Evolutionary conservation across 1,284 basidiomycete genomes (phyloP).

Genomic region (Rhodotorula sp.): DNA sequence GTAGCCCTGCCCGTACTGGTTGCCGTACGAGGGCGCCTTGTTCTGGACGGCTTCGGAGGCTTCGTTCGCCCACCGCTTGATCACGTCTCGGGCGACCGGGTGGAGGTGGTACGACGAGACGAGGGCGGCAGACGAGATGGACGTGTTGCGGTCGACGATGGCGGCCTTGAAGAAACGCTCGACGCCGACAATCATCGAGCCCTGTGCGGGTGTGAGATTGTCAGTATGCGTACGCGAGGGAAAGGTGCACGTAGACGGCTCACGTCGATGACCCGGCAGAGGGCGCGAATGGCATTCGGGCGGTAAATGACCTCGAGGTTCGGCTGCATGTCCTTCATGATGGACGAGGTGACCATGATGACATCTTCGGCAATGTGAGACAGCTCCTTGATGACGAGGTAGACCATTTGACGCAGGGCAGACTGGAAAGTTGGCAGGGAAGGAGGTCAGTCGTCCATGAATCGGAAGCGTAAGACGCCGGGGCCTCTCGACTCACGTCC

Average conservation of each 20-base stretch:
- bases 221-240: too few species aligned
- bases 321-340: constrained; percentile 99
- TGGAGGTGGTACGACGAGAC: constrained; percentile 96
- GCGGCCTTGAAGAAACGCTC: constrained; percentile 99
- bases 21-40: constrained; percentile 65
- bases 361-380: constrained; percentile 96
- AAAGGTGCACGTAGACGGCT: constrained; percentile 50
- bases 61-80: constrained; percentile 98
- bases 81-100: constrained; percentile 88
- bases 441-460: too few species aligned
- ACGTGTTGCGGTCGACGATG: constrained; percentile 94
- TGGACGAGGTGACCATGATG: constrained; percentile 99
- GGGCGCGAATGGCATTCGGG: constrained; percentile 93
- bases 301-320: constrained; percentile 98
- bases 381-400: constrained; percentile 97
- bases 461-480: too few species aligned
- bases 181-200: constrained; percentile 95
- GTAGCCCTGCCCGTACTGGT: constrained; percentile 53
- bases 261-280: constrained; percentile 96
- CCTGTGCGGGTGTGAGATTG: constrained; percentile 55
- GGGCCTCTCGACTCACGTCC: constrained; percentile 67
- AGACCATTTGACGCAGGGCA: constrained; percentile 95
- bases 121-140: constrained; percentile 92
- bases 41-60: constrained; percentile 93
- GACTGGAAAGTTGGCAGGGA: constrained; percentile 60